Percentiles rank a stretch among this genome's conserved stretches.
Evolutionary conservation across 306 rosid species (phyloP).

Genomic region (Rosa multiflora): DNA sequence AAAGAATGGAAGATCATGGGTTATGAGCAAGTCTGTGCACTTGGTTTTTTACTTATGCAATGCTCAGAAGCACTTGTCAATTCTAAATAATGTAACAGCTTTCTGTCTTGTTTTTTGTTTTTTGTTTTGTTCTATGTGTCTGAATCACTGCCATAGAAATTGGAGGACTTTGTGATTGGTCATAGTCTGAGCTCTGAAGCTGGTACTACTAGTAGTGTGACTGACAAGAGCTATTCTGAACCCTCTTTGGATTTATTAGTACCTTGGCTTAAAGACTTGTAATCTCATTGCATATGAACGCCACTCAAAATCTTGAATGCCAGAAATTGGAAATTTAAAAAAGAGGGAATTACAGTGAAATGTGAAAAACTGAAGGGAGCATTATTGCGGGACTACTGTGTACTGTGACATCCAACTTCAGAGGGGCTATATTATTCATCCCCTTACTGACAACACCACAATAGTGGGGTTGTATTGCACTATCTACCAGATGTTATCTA

Average conservation of each 20-base stretch:
- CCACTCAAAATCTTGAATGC: background rate
- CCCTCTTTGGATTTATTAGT: background rate
- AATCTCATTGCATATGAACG: background rate
- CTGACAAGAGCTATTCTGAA: background rate
- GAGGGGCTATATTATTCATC: background rate
- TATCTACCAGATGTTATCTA: background rate
- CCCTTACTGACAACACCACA: background rate
- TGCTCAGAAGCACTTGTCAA: constrained; percentile 21
- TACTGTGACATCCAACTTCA: background rate
- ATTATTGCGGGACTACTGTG: constrained; percentile 7
- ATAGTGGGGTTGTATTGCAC: background rate
- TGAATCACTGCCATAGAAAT: constrained; percentile 16
- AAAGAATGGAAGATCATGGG: constrained; percentile 3
- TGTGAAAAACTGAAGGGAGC: background rate
- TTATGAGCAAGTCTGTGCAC: constrained; percentile 6
- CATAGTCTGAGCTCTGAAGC: constrained; percentile 9
- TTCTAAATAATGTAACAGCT: constrained; percentile 25
- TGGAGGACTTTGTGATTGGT: constrained; percentile 22
- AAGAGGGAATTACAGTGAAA: background rate
- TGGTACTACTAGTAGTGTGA: background rate
- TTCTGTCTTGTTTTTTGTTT: background rate
- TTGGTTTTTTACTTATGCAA: background rate
- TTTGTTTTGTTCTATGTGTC: background rate
- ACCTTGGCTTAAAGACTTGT: background rate
- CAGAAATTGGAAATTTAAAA: background rate